Evolutionary conservation across 2,329 filamentous ascomycete species (phyloP).

Genomic region (Penicillium sp.): DNA sequence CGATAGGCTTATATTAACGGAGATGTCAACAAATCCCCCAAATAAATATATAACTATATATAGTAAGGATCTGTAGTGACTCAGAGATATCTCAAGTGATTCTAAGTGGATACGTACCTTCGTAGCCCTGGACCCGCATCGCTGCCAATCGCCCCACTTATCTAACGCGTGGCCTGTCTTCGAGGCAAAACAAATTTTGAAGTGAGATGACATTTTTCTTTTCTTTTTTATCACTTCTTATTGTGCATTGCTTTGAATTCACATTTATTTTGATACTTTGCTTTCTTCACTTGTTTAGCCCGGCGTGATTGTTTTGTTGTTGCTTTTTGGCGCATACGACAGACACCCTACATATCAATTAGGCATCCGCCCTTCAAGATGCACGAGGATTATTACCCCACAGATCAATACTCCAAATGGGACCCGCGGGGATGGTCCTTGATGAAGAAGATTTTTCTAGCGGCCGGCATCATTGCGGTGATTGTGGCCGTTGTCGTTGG

Average conservation of each 20-base stretch:
- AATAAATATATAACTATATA: no score
- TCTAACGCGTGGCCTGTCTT: constrained; percentile 10
- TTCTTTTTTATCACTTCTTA: background rate
- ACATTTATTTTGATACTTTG: no score
- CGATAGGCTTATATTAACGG: no score
- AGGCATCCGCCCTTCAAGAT: background rate
- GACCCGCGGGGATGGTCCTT: constrained; percentile 11
- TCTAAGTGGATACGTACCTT: background rate
- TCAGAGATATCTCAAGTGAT: background rate
- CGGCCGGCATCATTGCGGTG: constrained; percentile 31
- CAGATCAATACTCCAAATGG: constrained; percentile 7
- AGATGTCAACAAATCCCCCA: no score
- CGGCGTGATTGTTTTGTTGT: background rate
- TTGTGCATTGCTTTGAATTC: background rate
- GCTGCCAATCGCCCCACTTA: constrained; percentile 3
- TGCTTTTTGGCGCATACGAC: background rate
- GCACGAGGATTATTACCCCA: background rate
- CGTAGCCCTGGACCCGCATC: no score
- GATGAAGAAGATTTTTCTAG: constrained; percentile 8
- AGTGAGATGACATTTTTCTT: background rate
- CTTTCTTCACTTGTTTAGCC: background rate
- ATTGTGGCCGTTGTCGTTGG: constrained; percentile 47
- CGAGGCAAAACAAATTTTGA: background rate
- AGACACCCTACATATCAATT: background rate
- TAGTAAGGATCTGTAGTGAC: no score